phyloP scores from a whole-genome alignment of 2,329 filamentous ascomycete species.

The Fusarium paranaense region DNA sequence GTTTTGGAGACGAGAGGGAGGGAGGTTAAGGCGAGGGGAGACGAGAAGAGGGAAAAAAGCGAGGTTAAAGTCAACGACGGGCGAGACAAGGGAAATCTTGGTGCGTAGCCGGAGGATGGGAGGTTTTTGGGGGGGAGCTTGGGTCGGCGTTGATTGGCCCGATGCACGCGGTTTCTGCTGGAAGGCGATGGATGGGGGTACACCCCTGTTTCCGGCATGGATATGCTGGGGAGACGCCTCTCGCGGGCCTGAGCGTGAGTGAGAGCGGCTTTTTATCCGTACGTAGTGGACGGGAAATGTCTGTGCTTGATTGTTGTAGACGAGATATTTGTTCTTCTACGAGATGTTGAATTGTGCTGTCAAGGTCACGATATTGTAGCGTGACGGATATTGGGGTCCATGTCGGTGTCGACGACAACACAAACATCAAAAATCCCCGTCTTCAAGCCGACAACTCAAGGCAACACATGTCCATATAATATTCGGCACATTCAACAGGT shows the following conservation, averaged over 20 bases:
- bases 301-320: constrained; percentile 8
- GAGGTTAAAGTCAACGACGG: constrained; percentile 38
- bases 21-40: constrained; percentile 18
- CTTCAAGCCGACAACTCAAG: neutral
- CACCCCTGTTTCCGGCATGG: constrained; percentile 18
- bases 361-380: neutral
- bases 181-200: constrained; percentile 35
- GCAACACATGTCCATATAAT: neutral
- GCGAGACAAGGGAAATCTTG: constrained; percentile 43
- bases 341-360: neutral
- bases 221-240: constrained; percentile 37
- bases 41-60: constrained; percentile 29
- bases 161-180: constrained; percentile 22
- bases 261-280: constrained; percentile 32
- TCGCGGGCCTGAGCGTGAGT: constrained; percentile 12
- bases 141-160: constrained; percentile 38
- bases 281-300: neutral
- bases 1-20: constrained; percentile 11
- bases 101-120: constrained; percentile 48
- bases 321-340: neutral
- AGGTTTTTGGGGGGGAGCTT: constrained; percentile 45
- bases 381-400: neutral
- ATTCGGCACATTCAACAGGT: neutral
- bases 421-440: neutral
- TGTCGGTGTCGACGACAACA: neutral